Evolutionary conservation across 495 filamentous ascomycete genomes (phyloP).

Genomic region (Penicillium coffeae): DNA sequence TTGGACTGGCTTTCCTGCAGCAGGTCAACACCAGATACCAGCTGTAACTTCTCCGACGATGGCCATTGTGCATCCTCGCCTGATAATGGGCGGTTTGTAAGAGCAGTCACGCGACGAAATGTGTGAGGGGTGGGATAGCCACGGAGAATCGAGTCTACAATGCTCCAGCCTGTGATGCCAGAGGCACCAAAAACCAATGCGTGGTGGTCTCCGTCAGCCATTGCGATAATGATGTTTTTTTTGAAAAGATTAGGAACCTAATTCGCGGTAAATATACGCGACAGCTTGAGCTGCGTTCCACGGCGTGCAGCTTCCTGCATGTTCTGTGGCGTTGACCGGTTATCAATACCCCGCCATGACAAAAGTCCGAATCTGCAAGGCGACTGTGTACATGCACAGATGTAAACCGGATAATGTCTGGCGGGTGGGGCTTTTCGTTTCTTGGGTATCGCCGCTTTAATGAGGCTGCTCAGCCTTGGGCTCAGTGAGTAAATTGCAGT

Average conservation of each 20-base stretch:
- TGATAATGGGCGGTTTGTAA: background rate
- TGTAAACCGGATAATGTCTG: no score
- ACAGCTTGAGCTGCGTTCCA: no score
- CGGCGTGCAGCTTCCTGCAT: no score
- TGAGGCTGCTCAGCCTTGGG: no score
- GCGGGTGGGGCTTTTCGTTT: no score
- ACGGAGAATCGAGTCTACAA: background rate
- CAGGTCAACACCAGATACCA: background rate
- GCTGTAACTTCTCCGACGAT: background rate
- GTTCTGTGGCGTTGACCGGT: no score
- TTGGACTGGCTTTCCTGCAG: background rate
- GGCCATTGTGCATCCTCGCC: background rate
- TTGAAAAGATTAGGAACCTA: conserved; percentile 4
- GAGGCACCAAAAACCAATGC: background rate
- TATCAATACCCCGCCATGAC: no score
- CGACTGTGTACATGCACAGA: no score
- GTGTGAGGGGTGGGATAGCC: background rate
- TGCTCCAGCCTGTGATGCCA: background rate
- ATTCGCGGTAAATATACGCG: no score
- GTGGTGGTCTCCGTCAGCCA: background rate
- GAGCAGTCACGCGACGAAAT: background rate
- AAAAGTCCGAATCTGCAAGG: no score
- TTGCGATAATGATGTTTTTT: background rate
- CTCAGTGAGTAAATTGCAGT: no score
- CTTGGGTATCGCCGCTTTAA: no score